phyloP scores from a whole-genome alignment of 2,329 filamentous ascomycete genomes.

The Grosmannia huntii region DNA sequence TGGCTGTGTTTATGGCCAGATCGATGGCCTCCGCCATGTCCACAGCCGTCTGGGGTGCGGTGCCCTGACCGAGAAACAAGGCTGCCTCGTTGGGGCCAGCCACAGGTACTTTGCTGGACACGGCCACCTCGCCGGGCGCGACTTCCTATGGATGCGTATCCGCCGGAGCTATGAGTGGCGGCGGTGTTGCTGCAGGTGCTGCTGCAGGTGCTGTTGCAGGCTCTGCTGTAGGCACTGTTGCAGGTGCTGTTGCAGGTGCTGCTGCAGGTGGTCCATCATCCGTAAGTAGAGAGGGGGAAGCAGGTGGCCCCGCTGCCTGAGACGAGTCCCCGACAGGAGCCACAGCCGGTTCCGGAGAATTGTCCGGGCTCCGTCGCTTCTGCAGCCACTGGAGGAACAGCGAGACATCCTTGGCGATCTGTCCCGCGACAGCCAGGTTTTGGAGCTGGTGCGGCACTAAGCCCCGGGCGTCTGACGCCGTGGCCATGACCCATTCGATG shows the following conservation, averaged over 20 bases:
- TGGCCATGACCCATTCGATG: conserved; percentile 72
- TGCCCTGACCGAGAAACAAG: not conserved
- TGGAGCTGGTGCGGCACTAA: conserved; percentile 53
- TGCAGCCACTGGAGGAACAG: conserved; percentile 52
- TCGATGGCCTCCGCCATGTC: no score
- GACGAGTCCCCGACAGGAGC: not conserved
- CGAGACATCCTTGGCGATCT: conserved; percentile 59
- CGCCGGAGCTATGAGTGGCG: no score
- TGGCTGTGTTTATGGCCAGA: no score
- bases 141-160: not conserved
- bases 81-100: no score
- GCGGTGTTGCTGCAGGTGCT: no score
- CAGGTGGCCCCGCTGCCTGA: no score
- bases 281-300: no score
- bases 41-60: no score
- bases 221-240: no score
- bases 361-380: not conserved
- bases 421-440: conserved; percentile 46
- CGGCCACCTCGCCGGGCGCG: not conserved
- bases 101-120: not conserved
- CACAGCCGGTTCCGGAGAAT: not conserved
- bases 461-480: conserved; percentile 57
- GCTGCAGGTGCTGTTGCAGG: no score
- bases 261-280: no score
- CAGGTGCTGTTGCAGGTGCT: no score